Evolutionary conservation across 306 rosid species (phyloP).

Genomic region (Fagus sylvatica): DNA sequence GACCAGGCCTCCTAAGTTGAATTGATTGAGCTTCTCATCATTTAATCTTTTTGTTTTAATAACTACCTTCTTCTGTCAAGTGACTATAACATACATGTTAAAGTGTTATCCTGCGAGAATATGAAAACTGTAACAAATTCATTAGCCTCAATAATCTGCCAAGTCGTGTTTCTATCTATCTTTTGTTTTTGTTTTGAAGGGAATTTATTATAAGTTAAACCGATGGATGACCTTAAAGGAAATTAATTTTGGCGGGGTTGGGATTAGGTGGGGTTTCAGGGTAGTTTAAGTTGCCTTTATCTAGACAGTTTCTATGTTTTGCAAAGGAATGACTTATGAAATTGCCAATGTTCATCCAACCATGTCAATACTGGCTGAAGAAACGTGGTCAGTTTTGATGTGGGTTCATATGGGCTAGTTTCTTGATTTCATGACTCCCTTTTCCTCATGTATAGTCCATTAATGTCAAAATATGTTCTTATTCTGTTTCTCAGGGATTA

Average conservation of each 20-base stretch:
- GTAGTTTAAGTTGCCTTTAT: not conserved
- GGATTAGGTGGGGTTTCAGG: not conserved
- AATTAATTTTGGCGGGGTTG: not conserved
- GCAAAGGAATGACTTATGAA: no score
- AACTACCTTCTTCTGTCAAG: not conserved
- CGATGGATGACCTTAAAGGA: not conserved
- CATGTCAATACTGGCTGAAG: not conserved
- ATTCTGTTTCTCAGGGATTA: not conserved
- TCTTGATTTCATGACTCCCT: not conserved
- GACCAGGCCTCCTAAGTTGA: not conserved
- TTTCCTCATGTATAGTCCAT: not conserved
- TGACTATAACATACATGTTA: not conserved
- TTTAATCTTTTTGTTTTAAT: constrained; percentile 12
- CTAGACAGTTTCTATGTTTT: no score
- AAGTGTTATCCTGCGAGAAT: not conserved
- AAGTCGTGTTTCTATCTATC: not conserved
- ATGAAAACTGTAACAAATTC: not conserved
- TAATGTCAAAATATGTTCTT: not conserved
- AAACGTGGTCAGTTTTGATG: not conserved
- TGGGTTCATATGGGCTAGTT: no score
- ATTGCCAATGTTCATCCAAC: no score
- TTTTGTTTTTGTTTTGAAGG: not conserved
- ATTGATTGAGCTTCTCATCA: not conserved
- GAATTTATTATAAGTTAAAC: not conserved
- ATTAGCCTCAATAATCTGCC: constrained; percentile 10